A percentile compares a stretch with the other conserved stretches of the same genome.
These are phyloP conservation scores for Penicillium maclennaniae DNA, from an alignment of 495 filamentous ascomycete genomes.

Conservation along the genomic window DNA sequence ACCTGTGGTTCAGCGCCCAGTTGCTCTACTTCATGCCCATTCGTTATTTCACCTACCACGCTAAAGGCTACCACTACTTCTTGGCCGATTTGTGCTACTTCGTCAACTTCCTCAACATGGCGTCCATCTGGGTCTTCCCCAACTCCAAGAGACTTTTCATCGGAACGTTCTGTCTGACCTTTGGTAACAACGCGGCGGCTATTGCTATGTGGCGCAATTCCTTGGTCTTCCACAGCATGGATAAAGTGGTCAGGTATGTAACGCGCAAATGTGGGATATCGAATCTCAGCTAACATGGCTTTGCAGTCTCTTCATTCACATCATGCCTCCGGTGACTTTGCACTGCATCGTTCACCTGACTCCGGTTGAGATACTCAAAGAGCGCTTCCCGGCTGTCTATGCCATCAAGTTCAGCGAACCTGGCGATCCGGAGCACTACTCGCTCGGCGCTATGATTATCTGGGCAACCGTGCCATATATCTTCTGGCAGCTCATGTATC, in stretches of 20 bases:
- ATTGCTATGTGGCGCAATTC: constrained; percentile 99
- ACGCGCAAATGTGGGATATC: neutral
- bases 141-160: constrained; percentile 89
- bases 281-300: constrained; percentile 9
- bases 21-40: constrained; percentile 95
- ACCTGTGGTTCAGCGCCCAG: constrained; percentile 85
- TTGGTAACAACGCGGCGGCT: constrained; percentile 93
- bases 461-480: constrained; percentile 93
- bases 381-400: constrained; percentile 83
- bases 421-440: constrained; percentile 71
- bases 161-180: constrained; percentile 85
- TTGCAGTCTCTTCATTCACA: constrained; percentile 89
- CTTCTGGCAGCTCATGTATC: constrained; percentile 87
- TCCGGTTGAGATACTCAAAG: constrained; percentile 55
- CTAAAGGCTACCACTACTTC: constrained; percentile 93
- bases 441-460: constrained; percentile 76
- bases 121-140: constrained; percentile 88
- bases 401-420: constrained; percentile 71
- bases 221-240: constrained; percentile 94
- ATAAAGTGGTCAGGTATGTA: constrained; percentile 79
- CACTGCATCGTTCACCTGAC: constrained; percentile 89
- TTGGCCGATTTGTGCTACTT: constrained; percentile 97
- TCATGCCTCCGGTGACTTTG: constrained; percentile 91
- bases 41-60: constrained; percentile 84
- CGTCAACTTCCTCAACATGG: constrained; percentile 80